A percentile compares a stretch with the other conserved stretches of the same genome.
phyloP scores from a whole-genome alignment of 2,329 filamentous ascomycete genomes.

The Botryotinia narcissicola region DNA sequence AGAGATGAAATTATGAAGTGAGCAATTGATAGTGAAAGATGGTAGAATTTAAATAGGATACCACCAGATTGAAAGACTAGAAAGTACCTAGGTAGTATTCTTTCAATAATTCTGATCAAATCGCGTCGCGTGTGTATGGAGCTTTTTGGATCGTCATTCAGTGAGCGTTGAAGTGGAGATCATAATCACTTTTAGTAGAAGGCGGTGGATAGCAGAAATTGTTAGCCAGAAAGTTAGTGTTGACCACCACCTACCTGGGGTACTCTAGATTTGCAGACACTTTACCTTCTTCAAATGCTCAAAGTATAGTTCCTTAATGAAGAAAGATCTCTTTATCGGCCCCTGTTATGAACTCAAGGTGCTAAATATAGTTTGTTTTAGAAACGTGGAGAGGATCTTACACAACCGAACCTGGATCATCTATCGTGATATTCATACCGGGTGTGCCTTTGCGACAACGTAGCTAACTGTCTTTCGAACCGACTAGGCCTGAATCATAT shows the following conservation, averaged over 20 bases:
- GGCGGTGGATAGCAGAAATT: conserved; percentile 1
- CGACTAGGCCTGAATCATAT: neutral
- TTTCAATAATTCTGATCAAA: neutral
- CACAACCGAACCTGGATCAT: neutral
- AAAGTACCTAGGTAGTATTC: neutral
- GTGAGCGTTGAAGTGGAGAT: neutral
- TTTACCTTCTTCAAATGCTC: neutral
- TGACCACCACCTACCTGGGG: neutral
- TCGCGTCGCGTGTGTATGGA: conserved; percentile 18
- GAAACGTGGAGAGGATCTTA: neutral
- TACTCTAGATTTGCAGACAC: neutral
- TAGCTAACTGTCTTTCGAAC: neutral
- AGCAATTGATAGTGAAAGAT: neutral
- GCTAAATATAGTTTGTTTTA: neutral
- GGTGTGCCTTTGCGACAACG: neutral
- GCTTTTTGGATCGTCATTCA: neutral
- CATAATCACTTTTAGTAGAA: neutral
- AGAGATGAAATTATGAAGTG: neutral
- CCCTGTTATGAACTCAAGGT: neutral
- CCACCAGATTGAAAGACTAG: neutral
- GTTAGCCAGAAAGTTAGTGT: neutral
- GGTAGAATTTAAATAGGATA: neutral
- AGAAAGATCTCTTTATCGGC: neutral
- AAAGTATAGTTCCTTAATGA: neutral
- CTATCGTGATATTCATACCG: neutral